A percentile compares a stretch with the other conserved stretches of the same genome.
Evolutionary conservation across 2,329 filamentous ascomycete species (phyloP).

Genomic region (Ceratocystiopsis minuta): DNA sequence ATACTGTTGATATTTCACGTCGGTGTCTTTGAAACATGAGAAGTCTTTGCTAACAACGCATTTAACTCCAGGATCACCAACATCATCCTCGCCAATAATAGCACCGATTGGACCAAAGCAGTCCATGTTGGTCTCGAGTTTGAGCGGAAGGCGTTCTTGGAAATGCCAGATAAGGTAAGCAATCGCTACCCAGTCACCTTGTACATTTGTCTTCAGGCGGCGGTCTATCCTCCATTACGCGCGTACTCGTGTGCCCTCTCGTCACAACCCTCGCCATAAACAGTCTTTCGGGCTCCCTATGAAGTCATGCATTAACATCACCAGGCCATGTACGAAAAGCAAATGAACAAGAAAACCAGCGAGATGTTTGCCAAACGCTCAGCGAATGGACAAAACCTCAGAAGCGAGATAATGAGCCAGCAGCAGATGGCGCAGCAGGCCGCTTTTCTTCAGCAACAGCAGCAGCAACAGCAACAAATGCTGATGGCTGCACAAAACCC

Average conservation of each 20-base stretch:
- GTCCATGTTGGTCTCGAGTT: constrained; percentile 24
- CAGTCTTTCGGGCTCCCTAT: not conserved
- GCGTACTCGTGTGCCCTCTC: too few relatives aligned
- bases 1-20: too few relatives aligned
- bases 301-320: not conserved
- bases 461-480: constrained; percentile 15
- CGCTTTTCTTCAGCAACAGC: constrained; percentile 12
- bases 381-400: constrained; percentile 28
- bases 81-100: constrained; percentile 26
- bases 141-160: constrained; percentile 29
- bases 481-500: too few relatives aligned
- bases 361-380: constrained; percentile 34
- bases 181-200: too few relatives aligned
- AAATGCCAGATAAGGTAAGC: constrained; percentile 29
- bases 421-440: constrained; percentile 16
- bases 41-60: not conserved
- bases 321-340: constrained; percentile 32
- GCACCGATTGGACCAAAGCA: constrained; percentile 22
- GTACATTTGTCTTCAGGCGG: too few relatives aligned
- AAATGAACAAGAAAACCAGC: constrained; percentile 25
- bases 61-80: constrained; percentile 28
- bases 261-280: too few relatives aligned
- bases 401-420: constrained; percentile 28
- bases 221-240: too few relatives aligned
- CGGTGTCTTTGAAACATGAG: too few relatives aligned